Conservation (phyloP, 305 asterid species). For the Caryopteris hybrid region DNA sequence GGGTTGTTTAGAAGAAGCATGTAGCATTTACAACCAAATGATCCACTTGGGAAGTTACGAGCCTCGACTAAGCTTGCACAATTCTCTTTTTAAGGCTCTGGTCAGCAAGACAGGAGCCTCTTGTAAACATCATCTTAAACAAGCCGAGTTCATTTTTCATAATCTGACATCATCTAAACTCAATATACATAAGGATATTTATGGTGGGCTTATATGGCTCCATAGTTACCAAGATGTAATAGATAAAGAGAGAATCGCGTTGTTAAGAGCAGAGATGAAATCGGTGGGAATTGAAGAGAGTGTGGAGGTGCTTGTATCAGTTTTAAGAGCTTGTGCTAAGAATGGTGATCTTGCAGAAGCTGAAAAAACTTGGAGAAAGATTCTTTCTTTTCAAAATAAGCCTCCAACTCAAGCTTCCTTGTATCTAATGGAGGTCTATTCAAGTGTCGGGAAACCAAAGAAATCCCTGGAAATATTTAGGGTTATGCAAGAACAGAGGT, state of each 20-base stretch:
- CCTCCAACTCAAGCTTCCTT: constrained; percentile 73
- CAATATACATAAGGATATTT: constrained; percentile 62
- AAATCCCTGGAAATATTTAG: constrained; percentile 61
- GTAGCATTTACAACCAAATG: constrained; percentile 75
- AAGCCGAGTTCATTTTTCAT: constrained; percentile 83
- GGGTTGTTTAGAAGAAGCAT: constrained; percentile 69
- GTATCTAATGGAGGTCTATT: constrained; percentile 70
- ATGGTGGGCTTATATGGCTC: constrained; percentile 86
- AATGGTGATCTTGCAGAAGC: constrained; percentile 69
- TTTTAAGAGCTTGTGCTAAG: constrained; percentile 79
- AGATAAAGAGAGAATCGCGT: constrained; percentile 64
- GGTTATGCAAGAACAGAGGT: constrained; percentile 45
- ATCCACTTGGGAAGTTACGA: constrained; percentile 79
- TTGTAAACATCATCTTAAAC: constrained; percentile 55
- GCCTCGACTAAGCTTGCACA: constrained; percentile 86
- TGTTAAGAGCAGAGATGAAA: constrained; percentile 60
- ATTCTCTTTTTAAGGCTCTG: constrained; percentile 77
- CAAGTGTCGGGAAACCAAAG: constrained; percentile 49
- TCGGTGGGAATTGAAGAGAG: constrained; percentile 51
- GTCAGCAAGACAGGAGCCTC: constrained; percentile 48
- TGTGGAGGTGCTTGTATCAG: constrained; percentile 59
- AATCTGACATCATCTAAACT: constrained; percentile 56
- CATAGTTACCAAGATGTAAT: constrained; percentile 80
- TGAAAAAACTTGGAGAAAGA: constrained; percentile 59
- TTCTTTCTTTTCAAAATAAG: constrained; percentile 33